Conservation (phyloP, 495 filamentous ascomycete genomes). For the Neurospora discreta region DNA sequence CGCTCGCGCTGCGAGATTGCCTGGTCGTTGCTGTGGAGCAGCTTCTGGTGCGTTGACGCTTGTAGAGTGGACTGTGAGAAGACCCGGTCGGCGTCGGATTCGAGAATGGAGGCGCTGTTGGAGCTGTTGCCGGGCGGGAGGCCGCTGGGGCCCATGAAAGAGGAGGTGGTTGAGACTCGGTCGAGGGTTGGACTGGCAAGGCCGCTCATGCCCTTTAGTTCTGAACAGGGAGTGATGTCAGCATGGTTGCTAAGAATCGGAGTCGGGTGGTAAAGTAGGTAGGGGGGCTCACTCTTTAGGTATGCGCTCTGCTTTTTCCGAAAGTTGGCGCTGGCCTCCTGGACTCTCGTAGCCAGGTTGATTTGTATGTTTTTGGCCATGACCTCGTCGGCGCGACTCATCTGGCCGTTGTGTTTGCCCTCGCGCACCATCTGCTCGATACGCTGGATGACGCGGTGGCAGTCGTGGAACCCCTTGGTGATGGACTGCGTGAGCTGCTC, state of each 20-base stretch:
- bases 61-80: constrained; percentile 87
- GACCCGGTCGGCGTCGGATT: constrained; percentile 82
- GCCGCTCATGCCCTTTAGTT: constrained; percentile 65
- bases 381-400: constrained; percentile 74
- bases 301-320: constrained; percentile 96
- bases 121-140: constrained; percentile 12
- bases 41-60: constrained; percentile 48
- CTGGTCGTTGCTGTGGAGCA: constrained; percentile 65
- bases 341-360: constrained; percentile 72
- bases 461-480: constrained; percentile 78
- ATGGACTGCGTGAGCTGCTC: constrained; percentile 84
- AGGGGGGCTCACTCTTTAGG: constrained; percentile 61
- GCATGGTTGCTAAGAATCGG: background rate
- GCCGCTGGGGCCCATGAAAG: constrained; percentile 4
- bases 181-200: constrained; percentile 30
- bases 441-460: constrained; percentile 74
- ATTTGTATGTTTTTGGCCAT: constrained; percentile 97
- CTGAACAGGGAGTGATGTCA: constrained; percentile 32
- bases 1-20: constrained; percentile 84
- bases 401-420: constrained; percentile 50
- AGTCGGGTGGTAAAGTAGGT: background rate
- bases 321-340: constrained; percentile 86
- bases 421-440: constrained; percentile 79
- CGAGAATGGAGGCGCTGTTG: constrained; percentile 67
- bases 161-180: constrained; percentile 50